Conservation (phyloP, 257 asterid species). For the Ligustrum vulgare region DNA sequence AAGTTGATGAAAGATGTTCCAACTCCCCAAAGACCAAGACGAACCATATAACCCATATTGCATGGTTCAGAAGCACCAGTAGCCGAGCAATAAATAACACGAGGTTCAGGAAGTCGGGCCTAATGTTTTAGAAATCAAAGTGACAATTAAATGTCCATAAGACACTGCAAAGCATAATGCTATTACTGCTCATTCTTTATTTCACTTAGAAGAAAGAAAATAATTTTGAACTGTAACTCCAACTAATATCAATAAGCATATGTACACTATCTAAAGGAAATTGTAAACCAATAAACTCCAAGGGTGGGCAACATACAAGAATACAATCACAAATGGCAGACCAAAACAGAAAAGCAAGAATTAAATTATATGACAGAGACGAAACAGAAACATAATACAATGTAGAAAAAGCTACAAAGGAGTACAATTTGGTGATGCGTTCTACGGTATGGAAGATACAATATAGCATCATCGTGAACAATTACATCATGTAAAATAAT, state of each 20-base stretch:
- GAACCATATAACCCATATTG: slow-evolving; percentile 97
- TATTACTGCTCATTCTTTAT: neutral
- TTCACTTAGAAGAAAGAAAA: neutral
- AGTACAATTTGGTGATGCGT: neutral
- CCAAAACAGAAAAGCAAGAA: slow-evolving; percentile 17
- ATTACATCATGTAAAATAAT: neutral
- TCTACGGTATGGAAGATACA: neutral
- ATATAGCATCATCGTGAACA: neutral
- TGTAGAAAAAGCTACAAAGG: neutral
- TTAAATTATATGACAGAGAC: neutral
- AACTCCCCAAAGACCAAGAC: slow-evolving; percentile 99
- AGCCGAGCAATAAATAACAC: slow-evolving; percentile 94
- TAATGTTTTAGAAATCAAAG: slow-evolving; percentile 40
- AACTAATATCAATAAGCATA: neutral
- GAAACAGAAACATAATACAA: slow-evolving; percentile 1
- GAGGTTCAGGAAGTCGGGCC: slow-evolving; percentile 99
- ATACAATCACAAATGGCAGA: neutral
- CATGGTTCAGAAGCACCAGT: slow-evolving; percentile 99
- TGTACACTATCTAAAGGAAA: neutral
- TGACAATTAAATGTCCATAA: slow-evolving; percentile 18
- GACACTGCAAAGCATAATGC: slow-evolving; percentile 12
- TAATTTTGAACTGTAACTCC: neutral
- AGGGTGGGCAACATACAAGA: neutral
- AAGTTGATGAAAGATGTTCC: slow-evolving; percentile 90
- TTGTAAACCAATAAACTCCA: neutral